These are phyloP conservation scores for Emmonsiellopsis sp. DNA, from an alignment of 2,329 filamentous ascomycete species.

Conservation along the genomic window DNA sequence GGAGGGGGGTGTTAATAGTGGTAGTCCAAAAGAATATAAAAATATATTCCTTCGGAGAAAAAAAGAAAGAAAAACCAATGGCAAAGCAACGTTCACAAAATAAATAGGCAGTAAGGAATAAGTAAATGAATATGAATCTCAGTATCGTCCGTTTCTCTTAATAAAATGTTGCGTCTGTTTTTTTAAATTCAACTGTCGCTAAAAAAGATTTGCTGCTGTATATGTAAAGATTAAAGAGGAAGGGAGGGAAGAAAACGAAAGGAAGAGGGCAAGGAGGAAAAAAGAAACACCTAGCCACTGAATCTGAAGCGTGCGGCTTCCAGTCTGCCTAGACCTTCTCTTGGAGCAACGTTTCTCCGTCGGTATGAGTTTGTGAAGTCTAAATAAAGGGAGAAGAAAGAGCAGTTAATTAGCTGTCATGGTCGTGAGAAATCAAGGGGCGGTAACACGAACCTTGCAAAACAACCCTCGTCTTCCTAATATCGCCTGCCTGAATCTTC, in stretches of 20 bases:
- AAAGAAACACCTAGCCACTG: slow-evolving; percentile 33
- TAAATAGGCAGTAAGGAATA: too few species aligned
- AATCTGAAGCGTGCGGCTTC: slow-evolving; percentile 86
- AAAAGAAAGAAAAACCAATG: too few species aligned
- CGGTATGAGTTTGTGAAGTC: slow-evolving; percentile 96
- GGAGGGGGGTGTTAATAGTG: too few species aligned
- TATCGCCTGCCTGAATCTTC: slow-evolving; percentile 57
- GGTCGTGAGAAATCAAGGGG: background rate
- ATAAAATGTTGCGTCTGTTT: too few species aligned
- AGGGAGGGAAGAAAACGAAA: background rate
- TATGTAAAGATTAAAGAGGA: background rate
- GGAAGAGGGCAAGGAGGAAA: background rate
- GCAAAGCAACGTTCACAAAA: too few species aligned
- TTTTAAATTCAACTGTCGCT: too few species aligned
- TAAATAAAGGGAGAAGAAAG: slow-evolving; percentile 10
- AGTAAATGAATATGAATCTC: too few species aligned
- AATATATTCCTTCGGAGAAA: too few species aligned
- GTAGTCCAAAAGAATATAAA: too few species aligned
- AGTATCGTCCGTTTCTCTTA: too few species aligned
- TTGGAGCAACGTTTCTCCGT: slow-evolving; percentile 85
- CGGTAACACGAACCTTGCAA: slow-evolving; percentile 50
- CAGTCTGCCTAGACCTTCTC: slow-evolving; percentile 78
- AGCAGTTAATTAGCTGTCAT: background rate
- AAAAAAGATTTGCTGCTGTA: too few species aligned
- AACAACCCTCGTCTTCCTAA: slow-evolving; percentile 70